phyloP scores from a whole-genome alignment of 345 rosid genomes.

The Pugionium dolabratum region DNA sequence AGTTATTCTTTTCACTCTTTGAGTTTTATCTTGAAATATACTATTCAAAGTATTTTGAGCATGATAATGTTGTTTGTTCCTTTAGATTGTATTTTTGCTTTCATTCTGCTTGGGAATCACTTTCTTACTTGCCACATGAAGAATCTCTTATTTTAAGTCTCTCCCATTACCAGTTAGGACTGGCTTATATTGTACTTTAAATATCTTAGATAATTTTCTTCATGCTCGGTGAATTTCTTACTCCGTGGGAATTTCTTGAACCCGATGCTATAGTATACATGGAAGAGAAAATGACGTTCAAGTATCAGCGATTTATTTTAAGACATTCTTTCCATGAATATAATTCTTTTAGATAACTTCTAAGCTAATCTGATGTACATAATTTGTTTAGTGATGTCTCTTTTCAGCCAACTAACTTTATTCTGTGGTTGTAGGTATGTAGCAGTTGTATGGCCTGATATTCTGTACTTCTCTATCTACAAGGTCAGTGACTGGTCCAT shows the following conservation, averaged over 20 bases:
- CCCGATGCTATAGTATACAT: not conserved
- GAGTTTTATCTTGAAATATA: slow-evolving; percentile 6
- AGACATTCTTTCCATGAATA: slow-evolving; percentile 14
- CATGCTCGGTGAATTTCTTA: slow-evolving; percentile 16
- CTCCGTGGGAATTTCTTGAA: slow-evolving; percentile 3
- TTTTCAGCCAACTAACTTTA: slow-evolving; percentile 26
- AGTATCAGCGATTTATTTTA: slow-evolving; percentile 13
- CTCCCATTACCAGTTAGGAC: not conserved
- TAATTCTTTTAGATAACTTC: not conserved
- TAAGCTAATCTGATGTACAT: slow-evolving; percentile 1
- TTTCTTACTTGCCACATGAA: too few species aligned
- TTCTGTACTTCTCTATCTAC: slow-evolving; percentile 89
- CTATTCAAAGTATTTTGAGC: slow-evolving; percentile 24
- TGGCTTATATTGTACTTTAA: not conserved
- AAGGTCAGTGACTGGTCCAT: slow-evolving; percentile 94
- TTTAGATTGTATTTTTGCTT: slow-evolving; percentile 11
- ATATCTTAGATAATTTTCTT: not conserved
- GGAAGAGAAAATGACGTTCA: slow-evolving; percentile 10
- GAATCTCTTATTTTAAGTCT: not conserved
- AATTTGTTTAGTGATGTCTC: slow-evolving; percentile 9
- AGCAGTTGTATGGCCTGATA: slow-evolving; percentile 96
- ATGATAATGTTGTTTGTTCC: slow-evolving; percentile 3
- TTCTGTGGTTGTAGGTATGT: slow-evolving; percentile 72
- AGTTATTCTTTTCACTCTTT: slow-evolving; percentile 11
- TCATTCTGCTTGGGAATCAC: slow-evolving; percentile 19